Evolutionary conservation across 768 basidiomycete genomes (phyloP).

Genomic region (Calocybe indica): DNA sequence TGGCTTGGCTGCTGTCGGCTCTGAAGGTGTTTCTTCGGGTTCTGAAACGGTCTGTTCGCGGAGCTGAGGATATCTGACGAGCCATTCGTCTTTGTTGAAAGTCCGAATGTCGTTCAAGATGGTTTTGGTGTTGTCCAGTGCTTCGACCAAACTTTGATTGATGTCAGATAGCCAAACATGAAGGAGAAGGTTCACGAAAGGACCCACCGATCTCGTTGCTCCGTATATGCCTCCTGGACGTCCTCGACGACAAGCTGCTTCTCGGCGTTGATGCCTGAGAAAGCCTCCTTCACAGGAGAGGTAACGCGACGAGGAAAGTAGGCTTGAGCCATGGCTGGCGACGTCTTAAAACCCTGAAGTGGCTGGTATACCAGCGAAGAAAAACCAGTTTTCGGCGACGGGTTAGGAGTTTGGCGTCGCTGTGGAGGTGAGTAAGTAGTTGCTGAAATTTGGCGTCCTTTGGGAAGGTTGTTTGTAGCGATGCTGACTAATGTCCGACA

Average conservation of each 20-base stretch:
- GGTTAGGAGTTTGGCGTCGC: constrained; percentile 1
- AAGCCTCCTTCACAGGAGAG: constrained; percentile 27
- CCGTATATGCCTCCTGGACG: constrained; percentile 70
- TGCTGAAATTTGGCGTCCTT: background rate
- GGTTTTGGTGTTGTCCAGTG: constrained; percentile 65
- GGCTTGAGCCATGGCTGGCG: constrained; percentile 33
- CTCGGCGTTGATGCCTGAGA: constrained; percentile 28
- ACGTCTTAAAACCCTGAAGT: constrained; percentile 2
- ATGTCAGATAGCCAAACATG: constrained; percentile 4
- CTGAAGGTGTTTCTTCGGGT: constrained; percentile 17
- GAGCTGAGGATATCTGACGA: constrained; percentile 82
- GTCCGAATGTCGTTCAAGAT: constrained; percentile 65
- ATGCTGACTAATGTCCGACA: background rate
- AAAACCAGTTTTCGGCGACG: too few species aligned
- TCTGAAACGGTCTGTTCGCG: constrained; percentile 32
- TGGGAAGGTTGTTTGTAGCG: constrained; percentile 1
- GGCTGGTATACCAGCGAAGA: constrained; percentile 2
- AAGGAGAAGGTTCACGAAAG: background rate
- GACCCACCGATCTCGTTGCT: constrained; percentile 69
- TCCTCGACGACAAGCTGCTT: constrained; percentile 57
- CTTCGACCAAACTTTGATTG: constrained; percentile 56
- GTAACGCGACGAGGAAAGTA: constrained; percentile 30
- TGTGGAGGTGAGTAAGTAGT: background rate
- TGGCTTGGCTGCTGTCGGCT: constrained; percentile 4
- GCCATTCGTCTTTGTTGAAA: constrained; percentile 87